A percentile compares a stretch with the other conserved stretches of the same genome.
phyloP scores from a whole-genome alignment of 345 rosid species.

The Camelina laxa region DNA sequence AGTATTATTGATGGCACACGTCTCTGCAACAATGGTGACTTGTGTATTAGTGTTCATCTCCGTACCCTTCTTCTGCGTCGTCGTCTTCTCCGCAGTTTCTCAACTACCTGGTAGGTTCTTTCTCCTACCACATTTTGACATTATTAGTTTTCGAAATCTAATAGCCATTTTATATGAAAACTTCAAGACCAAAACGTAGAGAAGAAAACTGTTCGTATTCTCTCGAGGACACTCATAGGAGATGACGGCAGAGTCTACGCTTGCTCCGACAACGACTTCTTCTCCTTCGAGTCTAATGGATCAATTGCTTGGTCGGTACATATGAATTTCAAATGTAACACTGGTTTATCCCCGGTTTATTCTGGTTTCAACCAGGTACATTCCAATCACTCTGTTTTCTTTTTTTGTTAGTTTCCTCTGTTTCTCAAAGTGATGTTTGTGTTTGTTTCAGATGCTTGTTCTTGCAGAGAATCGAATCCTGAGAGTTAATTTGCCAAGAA shows the following conservation, averaged over 20 bases:
- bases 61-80: slow-evolving; percentile 11
- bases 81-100: slow-evolving; percentile 29
- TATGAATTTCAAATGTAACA: slow-evolving; percentile 64
- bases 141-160: neutral
- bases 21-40: slow-evolving; percentile 17
- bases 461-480: slow-evolving; percentile 76
- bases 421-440: neutral
- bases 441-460: slow-evolving; percentile 62
- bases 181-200: slow-evolving; percentile 42
- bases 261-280: slow-evolving; percentile 66
- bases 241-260: slow-evolving; percentile 70
- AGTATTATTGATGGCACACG: neutral
- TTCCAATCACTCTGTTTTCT: slow-evolving; percentile 9
- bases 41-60: neutral
- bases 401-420: slow-evolving; percentile 1
- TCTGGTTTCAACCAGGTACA: slow-evolving; percentile 67
- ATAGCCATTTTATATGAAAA: neutral
- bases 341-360: slow-evolving; percentile 56
- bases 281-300: slow-evolving; percentile 75
- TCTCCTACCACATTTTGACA: neutral
- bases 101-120: slow-evolving; percentile 15
- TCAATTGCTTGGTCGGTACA: slow-evolving; percentile 75
- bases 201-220: slow-evolving; percentile 45
- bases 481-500: slow-evolving; percentile 48
- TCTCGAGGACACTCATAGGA: slow-evolving; percentile 70